phyloP scores from a whole-genome alignment of 108 stramenopile species.

The Phaeodactylum tricornutum region DNA sequence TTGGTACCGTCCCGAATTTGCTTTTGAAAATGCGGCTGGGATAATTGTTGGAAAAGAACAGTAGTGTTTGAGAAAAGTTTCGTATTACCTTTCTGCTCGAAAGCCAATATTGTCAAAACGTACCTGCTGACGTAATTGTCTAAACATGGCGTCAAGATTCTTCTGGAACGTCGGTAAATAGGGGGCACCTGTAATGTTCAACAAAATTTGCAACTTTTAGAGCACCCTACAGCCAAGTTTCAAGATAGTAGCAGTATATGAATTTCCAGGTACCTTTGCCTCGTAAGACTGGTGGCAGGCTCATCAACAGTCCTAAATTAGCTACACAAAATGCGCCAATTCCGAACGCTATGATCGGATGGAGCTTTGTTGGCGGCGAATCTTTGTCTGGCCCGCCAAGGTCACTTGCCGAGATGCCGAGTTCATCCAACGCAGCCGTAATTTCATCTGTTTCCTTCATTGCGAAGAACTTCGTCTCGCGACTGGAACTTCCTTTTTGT shows the following conservation, averaged over 20 bases:
- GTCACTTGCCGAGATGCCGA: no score
- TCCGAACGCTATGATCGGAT: slow-evolving; percentile 4
- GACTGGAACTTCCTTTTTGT: no score
- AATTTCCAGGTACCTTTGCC: no score
- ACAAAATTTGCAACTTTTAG: no score
- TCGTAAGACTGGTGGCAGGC: slow-evolving; percentile 40
- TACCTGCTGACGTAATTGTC: slow-evolving; percentile 15
- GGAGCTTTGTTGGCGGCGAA: no score
- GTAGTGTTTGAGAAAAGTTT: neutral
- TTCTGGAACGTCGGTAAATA: slow-evolving; percentile 40
- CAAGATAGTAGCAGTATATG: no score
- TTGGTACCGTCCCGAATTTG: neutral
- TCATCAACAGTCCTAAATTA: slow-evolving; percentile 29
- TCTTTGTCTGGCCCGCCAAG: no score
- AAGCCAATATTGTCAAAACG: neutral
- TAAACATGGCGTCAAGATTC: slow-evolving; percentile 32
- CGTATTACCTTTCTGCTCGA: neutral
- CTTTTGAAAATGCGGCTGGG: neutral
- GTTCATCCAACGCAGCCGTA: no score
- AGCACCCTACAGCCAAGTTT: no score
- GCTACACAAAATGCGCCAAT: slow-evolving; percentile 23
- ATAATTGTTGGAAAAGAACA: slow-evolving; percentile 16
- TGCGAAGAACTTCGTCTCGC: no score
- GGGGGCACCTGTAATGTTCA: no score
- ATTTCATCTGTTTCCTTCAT: no score